Percentiles rank a stretch among this genome's conserved stretches.
Conservation (phyloP, 495 filamentous ascomycete genomes). For the Xylaria sp. region DNA sequence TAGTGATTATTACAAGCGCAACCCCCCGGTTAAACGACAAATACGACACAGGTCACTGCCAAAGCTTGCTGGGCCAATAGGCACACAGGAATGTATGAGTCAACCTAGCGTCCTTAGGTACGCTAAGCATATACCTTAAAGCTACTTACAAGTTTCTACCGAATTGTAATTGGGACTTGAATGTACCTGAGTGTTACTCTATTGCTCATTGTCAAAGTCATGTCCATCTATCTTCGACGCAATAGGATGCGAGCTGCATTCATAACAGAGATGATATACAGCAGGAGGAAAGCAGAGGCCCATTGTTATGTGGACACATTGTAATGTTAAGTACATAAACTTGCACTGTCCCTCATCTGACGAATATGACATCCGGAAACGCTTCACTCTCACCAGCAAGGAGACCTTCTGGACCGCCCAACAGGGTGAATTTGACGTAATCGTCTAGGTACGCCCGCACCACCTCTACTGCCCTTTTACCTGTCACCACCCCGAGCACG, state of each 20-base stretch:
- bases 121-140: not conserved
- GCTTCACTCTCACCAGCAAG: slow-evolving; percentile 10
- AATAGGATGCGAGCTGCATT: not conserved
- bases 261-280: not conserved
- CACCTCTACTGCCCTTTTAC: slow-evolving; percentile 15
- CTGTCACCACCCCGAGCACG: slow-evolving; percentile 5
- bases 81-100: not conserved
- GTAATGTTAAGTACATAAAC: not conserved
- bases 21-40: not conserved
- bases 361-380: slow-evolving; percentile 17
- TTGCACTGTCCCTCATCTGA: not conserved
- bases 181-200: not conserved
- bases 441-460: slow-evolving; percentile 18
- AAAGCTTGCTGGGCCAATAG: not conserved
- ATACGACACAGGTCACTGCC: not conserved
- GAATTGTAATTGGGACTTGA: not conserved
- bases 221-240: not conserved
- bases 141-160: not conserved
- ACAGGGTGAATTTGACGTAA: slow-evolving; percentile 15
- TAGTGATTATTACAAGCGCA: too few relatives aligned
- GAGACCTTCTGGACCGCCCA: slow-evolving; percentile 12
- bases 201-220: not conserved
- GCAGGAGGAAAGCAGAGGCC: not conserved
- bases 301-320: not conserved
- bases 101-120: not conserved